phyloP scores from a whole-genome alignment of 306 rosid species.

The Spatholobus suberectus region DNA sequence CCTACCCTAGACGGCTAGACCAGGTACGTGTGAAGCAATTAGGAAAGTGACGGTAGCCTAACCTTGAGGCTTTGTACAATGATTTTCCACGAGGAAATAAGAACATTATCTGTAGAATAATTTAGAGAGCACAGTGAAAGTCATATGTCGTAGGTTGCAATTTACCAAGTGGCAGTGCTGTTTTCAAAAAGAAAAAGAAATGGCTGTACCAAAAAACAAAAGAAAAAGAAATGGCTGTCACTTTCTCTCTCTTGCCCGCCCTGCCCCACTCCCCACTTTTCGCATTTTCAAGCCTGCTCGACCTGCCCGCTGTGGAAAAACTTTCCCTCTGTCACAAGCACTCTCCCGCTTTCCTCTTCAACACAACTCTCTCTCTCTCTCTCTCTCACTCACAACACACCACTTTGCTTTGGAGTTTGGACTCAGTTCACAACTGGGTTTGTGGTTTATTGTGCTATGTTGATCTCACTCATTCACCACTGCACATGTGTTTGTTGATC shows the following conservation, averaged over 20 bases:
- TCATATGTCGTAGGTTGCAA: slow-evolving; percentile 35
- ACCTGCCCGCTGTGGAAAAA: slow-evolving; percentile 48
- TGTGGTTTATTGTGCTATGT: background rate
- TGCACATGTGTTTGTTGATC: slow-evolving; percentile 36
- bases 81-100: slow-evolving; percentile 40
- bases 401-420: slow-evolving; percentile 24
- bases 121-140: slow-evolving; percentile 31
- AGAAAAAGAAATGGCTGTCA: slow-evolving; percentile 37
- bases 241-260: slow-evolving; percentile 51
- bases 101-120: slow-evolving; percentile 40
- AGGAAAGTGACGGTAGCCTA: background rate
- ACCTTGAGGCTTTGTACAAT: background rate
- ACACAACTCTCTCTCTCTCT: slow-evolving; percentile 37
- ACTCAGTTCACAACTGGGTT: background rate
- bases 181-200: slow-evolving; percentile 41
- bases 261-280: slow-evolving; percentile 39
- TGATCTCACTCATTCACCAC: background rate
- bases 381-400: background rate
- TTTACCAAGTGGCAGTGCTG: slow-evolving; percentile 34
- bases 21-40: background rate
- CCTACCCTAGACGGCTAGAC: too few species aligned
- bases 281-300: slow-evolving; percentile 47
- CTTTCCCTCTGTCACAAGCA: slow-evolving; percentile 49
- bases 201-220: slow-evolving; percentile 35
- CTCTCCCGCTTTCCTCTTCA: slow-evolving; percentile 38